These are phyloP conservation scores for Amphicarpaea edgeworthii DNA, from an alignment of 306 rosid genomes.

Conservation along the genomic window DNA sequence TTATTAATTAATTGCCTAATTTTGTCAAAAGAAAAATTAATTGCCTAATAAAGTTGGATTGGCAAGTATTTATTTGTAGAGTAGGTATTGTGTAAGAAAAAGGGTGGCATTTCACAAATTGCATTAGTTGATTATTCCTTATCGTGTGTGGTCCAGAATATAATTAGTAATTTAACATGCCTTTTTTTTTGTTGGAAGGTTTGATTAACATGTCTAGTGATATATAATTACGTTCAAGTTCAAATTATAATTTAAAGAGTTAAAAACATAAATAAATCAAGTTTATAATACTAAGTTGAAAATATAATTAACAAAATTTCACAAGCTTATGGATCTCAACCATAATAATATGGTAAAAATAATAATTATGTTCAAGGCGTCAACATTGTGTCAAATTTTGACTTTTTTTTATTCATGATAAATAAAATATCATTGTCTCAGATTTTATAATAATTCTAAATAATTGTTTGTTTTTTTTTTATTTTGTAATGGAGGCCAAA, in stretches of 20 bases:
- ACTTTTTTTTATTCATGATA: neutral
- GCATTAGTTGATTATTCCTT: too few species aligned
- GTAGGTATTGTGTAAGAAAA: neutral
- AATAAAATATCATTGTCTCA: neutral
- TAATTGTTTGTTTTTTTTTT: neutral
- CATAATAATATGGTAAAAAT: neutral
- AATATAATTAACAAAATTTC: neutral
- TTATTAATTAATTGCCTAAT: neutral
- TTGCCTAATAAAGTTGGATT: neutral
- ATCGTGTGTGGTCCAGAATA: neutral
- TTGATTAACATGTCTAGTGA: too few species aligned
- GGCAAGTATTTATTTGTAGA: neutral
- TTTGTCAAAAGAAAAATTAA: too few species aligned
- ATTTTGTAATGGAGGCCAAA: neutral
- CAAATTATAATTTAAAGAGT: too few species aligned
- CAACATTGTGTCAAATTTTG: neutral
- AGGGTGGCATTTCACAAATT: neutral
- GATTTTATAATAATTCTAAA: neutral
- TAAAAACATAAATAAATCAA: too few species aligned
- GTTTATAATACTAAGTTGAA: too few species aligned
- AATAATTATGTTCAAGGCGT: neutral
- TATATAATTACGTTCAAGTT: too few species aligned
- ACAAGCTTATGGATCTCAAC: neutral
- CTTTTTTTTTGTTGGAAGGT: too few species aligned
- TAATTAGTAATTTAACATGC: too few species aligned